phyloP scores from a whole-genome alignment of 257 asterid genomes.

The Linaria vulgaris region DNA sequence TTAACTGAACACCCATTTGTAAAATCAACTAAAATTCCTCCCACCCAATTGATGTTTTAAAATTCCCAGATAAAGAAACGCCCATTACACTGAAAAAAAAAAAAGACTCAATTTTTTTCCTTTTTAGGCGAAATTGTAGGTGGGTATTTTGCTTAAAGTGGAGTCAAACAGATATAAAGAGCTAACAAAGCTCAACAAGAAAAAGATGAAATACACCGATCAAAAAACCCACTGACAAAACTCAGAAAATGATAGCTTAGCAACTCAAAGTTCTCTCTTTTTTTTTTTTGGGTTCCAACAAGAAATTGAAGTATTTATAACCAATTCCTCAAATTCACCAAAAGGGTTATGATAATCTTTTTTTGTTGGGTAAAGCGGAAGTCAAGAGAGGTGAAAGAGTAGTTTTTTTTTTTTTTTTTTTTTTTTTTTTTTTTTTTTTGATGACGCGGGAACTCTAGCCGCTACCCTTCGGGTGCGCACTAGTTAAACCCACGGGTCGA shows the following conservation, averaged over 20 bases:
- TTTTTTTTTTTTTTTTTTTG: too few species aligned
- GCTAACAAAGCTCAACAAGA: constrained; percentile 71
- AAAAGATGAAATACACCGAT: constrained; percentile 48
- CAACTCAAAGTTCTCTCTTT: constrained; percentile 53
- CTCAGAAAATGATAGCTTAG: constrained; percentile 63
- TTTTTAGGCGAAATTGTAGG: constrained; percentile 23
- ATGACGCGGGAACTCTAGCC: too few species aligned
- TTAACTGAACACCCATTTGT: constrained; percentile 51
- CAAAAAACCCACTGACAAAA: constrained; percentile 19
- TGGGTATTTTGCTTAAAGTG: constrained; percentile 58
- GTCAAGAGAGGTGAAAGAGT: too few species aligned
- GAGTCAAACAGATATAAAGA: constrained; percentile 59
- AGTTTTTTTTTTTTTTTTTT: too few species aligned
- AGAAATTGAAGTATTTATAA: constrained; percentile 6
- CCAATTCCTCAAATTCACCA: too few species aligned
- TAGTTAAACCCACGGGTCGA: too few species aligned
- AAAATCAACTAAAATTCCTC: constrained; percentile 49
- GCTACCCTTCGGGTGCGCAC: too few species aligned
- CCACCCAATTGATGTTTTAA: constrained; percentile 33
- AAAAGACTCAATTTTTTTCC: constrained; percentile 12
- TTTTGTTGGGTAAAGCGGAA: too few species aligned
- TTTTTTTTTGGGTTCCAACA: too few species aligned
- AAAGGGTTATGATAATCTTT: too few species aligned
- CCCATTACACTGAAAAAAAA: constrained; percentile 30
- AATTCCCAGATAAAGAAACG: constrained; percentile 34